Conservation (phyloP, 192 early-diverging fungal genomes). For the Coemansia sp. region DNA sequence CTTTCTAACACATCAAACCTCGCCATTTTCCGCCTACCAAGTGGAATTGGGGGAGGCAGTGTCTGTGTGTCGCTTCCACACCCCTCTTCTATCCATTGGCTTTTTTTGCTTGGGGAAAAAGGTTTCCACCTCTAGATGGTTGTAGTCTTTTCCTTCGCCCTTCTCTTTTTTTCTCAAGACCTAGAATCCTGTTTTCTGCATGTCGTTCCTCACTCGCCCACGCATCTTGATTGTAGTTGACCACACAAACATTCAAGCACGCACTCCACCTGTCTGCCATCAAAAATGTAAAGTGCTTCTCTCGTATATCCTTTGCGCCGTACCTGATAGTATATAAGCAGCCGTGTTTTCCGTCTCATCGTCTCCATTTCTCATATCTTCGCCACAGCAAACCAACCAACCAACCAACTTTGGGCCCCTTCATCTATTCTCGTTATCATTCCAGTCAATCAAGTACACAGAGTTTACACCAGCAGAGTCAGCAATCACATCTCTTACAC, state of each 20-base stretch:
- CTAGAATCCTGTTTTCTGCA: background rate
- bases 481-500: background rate
- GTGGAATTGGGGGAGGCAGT: conserved; percentile 1
- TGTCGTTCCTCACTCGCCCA: background rate
- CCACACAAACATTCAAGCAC: background rate
- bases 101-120: background rate
- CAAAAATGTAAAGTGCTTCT: background rate
- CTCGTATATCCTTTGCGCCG: background rate
- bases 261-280: background rate
- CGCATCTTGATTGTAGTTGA: background rate
- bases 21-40: background rate
- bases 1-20: conserved; percentile 2
- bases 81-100: background rate
- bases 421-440: no score
- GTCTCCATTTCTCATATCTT: no score
- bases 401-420: no score
- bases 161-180: background rate
- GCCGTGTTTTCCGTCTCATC: no score
- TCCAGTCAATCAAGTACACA: no score
- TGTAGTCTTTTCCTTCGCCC: no score
- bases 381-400: no score
- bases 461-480: no score
- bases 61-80: background rate
- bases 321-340: background rate
- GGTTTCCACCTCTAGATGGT: no score